Conservation (phyloP, 1,284 basidiomycete species). For the Puccinia triticina region DNA sequence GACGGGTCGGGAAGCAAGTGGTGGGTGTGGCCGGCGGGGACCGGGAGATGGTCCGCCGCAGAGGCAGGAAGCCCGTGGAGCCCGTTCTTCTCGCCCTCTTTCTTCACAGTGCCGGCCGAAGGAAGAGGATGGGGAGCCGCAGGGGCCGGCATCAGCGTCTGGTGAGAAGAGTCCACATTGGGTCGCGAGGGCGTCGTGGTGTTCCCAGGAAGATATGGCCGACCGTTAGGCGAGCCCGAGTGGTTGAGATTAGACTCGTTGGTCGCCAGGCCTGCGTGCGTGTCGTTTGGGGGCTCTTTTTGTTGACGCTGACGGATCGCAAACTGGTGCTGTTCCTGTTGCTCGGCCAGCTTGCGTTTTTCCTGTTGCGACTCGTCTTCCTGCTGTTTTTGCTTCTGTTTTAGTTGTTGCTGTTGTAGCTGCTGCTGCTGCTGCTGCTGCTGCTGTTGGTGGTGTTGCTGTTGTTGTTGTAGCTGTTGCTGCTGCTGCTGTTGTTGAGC, state of each 20-base stretch:
- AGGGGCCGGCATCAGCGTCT: neutral
- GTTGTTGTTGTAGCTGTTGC: neutral
- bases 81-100: too few relatives aligned
- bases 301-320: slow-evolving; percentile 29
- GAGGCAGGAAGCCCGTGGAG: too few relatives aligned
- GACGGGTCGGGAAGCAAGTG: too few relatives aligned
- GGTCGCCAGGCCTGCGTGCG: neutral
- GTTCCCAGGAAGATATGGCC: neutral
- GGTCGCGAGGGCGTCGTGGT: too few relatives aligned
- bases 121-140: too few relatives aligned
- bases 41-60: too few relatives aligned
- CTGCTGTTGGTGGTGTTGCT: slow-evolving; percentile 1
- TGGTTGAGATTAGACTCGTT: neutral
- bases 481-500: neutral
- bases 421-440: slow-evolving; percentile 18
- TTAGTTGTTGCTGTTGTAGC: neutral
- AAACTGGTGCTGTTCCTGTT: slow-evolving; percentile 12
- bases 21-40: too few relatives aligned
- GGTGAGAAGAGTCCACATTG: neutral
- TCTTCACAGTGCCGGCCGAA: too few relatives aligned
- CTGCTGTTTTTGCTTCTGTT: neutral
- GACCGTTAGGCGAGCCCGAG: neutral
- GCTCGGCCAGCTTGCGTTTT: slow-evolving; percentile 13
- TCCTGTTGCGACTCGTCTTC: neutral
- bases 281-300: neutral